A percentile compares a stretch with the other conserved stretches of the same genome.
phyloP scores from a whole-genome alignment of 129 eudicot species.

The Artemisia argyi region DNA sequence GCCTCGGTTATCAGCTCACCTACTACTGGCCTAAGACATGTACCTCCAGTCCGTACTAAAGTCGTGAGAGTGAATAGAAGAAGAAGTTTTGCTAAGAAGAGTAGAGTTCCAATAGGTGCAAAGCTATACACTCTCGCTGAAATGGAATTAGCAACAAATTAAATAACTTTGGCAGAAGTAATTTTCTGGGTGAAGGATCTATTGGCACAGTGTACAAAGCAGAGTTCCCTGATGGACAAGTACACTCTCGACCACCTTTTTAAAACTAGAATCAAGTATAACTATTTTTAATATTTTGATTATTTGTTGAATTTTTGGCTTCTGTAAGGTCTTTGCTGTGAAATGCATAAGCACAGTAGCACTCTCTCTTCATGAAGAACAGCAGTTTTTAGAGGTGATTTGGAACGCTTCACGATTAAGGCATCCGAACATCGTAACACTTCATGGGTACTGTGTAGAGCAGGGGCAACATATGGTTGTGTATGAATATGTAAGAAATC shows the following conservation, averaged over 20 bases:
- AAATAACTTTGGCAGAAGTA: constrained; percentile 57
- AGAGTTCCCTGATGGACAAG: constrained; percentile 83
- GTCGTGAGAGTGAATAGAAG: constrained; percentile 47
- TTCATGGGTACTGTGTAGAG: constrained; percentile 78
- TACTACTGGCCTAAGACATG: constrained; percentile 44
- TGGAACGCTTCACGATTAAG: constrained; percentile 60
- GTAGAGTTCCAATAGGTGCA: constrained; percentile 58
- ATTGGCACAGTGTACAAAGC: constrained; percentile 89
- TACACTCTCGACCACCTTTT: constrained; percentile 25
- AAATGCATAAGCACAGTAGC: constrained; percentile 63
- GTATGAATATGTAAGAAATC: constrained; percentile 70
- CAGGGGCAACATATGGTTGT: constrained; percentile 79
- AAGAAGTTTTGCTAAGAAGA: constrained; percentile 62
- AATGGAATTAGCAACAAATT: constrained; percentile 71
- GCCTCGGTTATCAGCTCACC: constrained; percentile 47
- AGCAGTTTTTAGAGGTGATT: constrained; percentile 66
- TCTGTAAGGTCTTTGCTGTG: constrained; percentile 65
- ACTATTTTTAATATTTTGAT: not conserved
- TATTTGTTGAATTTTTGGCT: constrained; percentile 9
- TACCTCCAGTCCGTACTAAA: constrained; percentile 54
- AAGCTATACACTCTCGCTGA: constrained; percentile 66
- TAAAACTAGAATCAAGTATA: too few relatives aligned
- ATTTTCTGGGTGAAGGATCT: constrained; percentile 88
- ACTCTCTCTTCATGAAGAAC: constrained; percentile 79
- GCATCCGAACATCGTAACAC: constrained; percentile 81